Evolutionary conservation across 495 filamentous ascomycete species (phyloP).

Genomic region (Penicillium daleae): DNA sequence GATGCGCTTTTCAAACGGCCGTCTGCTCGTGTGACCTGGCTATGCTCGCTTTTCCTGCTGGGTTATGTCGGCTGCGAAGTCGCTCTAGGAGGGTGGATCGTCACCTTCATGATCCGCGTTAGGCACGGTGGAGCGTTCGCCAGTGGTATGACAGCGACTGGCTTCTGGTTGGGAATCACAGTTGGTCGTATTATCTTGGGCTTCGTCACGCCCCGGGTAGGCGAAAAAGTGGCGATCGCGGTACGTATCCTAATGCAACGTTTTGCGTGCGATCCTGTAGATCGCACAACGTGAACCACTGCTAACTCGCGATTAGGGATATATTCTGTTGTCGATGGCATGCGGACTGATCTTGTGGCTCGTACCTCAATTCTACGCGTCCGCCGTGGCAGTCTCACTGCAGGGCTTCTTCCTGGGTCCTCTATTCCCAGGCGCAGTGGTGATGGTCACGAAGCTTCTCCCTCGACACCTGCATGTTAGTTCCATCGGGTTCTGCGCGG

Average conservation of each 20-base stretch:
- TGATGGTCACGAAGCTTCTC: slow-evolving; percentile 80
- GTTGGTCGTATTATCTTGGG: slow-evolving; percentile 62
- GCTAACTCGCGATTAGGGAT: slow-evolving; percentile 38
- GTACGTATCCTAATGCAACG: slow-evolving; percentile 31
- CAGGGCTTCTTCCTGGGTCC: slow-evolving; percentile 73
- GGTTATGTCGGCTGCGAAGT: slow-evolving; percentile 88
- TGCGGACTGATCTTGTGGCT: slow-evolving; percentile 67
- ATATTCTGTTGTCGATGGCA: slow-evolving; percentile 54
- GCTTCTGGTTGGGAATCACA: slow-evolving; percentile 70
- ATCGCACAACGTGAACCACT: neutral
- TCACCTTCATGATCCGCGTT: slow-evolving; percentile 65
- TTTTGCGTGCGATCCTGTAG: neutral
- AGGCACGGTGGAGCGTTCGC: slow-evolving; percentile 58
- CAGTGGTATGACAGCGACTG: slow-evolving; percentile 65
- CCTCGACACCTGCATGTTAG: slow-evolving; percentile 77
- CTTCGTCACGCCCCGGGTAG: slow-evolving; percentile 64
- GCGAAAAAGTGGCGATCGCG: slow-evolving; percentile 61
- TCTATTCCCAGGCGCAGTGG: slow-evolving; percentile 73
- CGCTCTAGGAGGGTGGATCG: slow-evolving; percentile 74
- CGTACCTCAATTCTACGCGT: slow-evolving; percentile 73
- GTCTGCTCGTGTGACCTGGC: slow-evolving; percentile 66
- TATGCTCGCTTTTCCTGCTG: slow-evolving; percentile 75
- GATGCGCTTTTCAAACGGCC: slow-evolving; percentile 57
- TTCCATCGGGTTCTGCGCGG: slow-evolving; percentile 81
- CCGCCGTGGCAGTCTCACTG: slow-evolving; percentile 67